These are phyloP conservation scores for Exophiala mesophila DNA, from an alignment of 2,329 filamentous ascomycete genomes.

Conservation along the genomic window DNA sequence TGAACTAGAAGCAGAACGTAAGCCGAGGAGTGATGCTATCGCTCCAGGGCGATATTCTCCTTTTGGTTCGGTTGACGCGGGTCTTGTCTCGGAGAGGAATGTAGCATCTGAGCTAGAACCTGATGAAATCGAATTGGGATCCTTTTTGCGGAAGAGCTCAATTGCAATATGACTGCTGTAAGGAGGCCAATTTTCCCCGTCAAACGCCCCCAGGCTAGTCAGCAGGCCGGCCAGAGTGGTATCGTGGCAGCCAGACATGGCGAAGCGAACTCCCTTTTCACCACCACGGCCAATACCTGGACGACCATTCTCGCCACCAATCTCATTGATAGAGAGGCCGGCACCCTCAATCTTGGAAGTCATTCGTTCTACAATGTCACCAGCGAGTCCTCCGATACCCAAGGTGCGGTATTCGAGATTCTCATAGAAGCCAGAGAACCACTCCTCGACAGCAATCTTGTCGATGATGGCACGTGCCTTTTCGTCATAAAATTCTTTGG, in stretches of 20 bases:
- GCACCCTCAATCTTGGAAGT: slow-evolving; percentile 59
- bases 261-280: slow-evolving; percentile 61
- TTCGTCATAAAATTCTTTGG: slow-evolving; percentile 79
- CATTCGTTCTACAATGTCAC: slow-evolving; percentile 76
- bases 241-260: slow-evolving; percentile 83
- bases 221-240: slow-evolving; percentile 82
- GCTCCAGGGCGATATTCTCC: slow-evolving; percentile 16
- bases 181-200: slow-evolving; percentile 73
- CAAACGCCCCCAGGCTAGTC: slow-evolving; percentile 72
- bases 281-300: slow-evolving; percentile 42
- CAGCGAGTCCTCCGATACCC: slow-evolving; percentile 79
- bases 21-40: slow-evolving; percentile 25
- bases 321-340: slow-evolving; percentile 51
- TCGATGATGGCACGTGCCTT: slow-evolving; percentile 66
- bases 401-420: slow-evolving; percentile 80
- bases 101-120: slow-evolving; percentile 20
- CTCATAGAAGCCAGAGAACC: slow-evolving; percentile 84
- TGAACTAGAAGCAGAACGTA: slow-evolving; percentile 28
- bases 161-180: slow-evolving; percentile 90
- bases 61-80: slow-evolving; percentile 29
- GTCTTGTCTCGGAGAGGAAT: slow-evolving; percentile 25
- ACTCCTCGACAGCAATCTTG: slow-evolving; percentile 77
- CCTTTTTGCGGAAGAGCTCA: slow-evolving; percentile 68
- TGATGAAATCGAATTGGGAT: slow-evolving; percentile 31
- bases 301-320: slow-evolving; percentile 37